Conservation (phyloP, 2,329 filamentous ascomycete species). For the Rugonectria rugulosa region DNA sequence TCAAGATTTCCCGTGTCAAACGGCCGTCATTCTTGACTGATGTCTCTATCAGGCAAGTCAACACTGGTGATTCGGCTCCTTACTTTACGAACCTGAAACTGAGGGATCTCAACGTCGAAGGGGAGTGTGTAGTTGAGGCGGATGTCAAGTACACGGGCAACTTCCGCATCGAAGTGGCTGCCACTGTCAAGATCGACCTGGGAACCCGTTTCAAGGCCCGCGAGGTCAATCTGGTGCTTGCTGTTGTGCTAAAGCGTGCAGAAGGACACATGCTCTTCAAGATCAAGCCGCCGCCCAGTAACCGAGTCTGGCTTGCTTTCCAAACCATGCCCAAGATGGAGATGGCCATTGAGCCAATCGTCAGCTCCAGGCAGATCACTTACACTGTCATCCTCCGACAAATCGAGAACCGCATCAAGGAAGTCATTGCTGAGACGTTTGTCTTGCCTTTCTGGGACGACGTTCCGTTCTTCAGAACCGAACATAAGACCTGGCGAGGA, state of each 20-base stretch:
- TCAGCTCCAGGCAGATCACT: conserved; percentile 94
- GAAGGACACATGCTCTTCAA: conserved; percentile 86
- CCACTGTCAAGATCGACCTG: conserved; percentile 91
- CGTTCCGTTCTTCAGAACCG: conserved; percentile 85
- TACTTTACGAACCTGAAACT: conserved; percentile 89
- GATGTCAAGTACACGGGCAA: conserved; percentile 91
- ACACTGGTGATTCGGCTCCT: conserved; percentile 86
- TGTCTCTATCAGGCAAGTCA: conserved; percentile 81
- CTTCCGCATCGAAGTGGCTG: conserved; percentile 87
- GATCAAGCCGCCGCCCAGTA: conserved; percentile 94
- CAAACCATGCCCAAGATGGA: conserved; percentile 94
- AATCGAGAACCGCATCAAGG: conserved; percentile 94
- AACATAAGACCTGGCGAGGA: conserved; percentile 79
- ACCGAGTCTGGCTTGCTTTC: conserved; percentile 95
- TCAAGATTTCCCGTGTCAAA: conserved; percentile 94
- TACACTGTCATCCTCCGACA: conserved; percentile 90
- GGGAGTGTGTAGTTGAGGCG: conserved; percentile 85
- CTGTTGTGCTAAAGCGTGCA: conserved; percentile 82
- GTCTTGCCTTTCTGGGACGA: conserved; percentile 98
- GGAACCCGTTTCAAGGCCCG: conserved; percentile 87
- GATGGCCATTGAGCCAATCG: conserved; percentile 92
- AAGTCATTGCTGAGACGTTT: conserved; percentile 90
- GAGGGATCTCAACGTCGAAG: conserved; percentile 89
- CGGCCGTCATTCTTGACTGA: conserved; percentile 89
- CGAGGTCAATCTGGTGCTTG: conserved; percentile 88